Evolutionary conservation across 2,329 filamentous ascomycete species (phyloP).

Genomic region (Cordyceps farinosa): DNA sequence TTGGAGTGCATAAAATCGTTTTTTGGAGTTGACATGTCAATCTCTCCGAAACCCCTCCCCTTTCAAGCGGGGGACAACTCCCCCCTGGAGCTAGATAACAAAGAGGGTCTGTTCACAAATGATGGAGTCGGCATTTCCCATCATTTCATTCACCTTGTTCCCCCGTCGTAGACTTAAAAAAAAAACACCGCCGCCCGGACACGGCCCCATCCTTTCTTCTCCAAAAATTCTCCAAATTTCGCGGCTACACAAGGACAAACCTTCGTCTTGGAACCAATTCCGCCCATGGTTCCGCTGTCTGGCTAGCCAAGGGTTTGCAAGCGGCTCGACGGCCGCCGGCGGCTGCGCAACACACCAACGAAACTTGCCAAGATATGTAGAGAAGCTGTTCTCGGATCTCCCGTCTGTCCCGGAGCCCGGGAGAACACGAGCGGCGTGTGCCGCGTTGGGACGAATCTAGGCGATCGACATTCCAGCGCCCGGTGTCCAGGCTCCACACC

Average conservation of each 20-base stretch:
- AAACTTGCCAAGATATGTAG: neutral
- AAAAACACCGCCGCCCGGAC: too few relatives aligned
- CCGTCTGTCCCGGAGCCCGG: neutral
- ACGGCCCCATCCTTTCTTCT: neutral
- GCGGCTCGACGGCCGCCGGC: neutral
- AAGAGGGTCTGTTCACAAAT: neutral
- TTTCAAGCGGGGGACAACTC: neutral
- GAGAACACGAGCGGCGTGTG: neutral
- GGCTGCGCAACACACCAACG: neutral
- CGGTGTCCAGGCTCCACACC: neutral
- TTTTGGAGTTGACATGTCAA: too few relatives aligned
- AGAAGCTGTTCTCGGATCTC: neutral
- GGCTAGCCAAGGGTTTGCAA: slow-evolving; percentile 8
- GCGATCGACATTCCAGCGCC: slow-evolving; percentile 4
- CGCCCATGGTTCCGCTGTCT: slow-evolving; percentile 1
- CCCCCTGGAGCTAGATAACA: neutral
- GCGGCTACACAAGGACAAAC: slow-evolving; percentile 8
- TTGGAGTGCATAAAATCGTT: neutral
- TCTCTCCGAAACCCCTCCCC: neutral
- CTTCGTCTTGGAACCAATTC: slow-evolving; percentile 6
- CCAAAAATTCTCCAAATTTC: slow-evolving; percentile 11
- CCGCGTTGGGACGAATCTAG: slow-evolving; percentile 3
- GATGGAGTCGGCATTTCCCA: neutral
- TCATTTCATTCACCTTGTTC: neutral
- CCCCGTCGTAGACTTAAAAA: too few relatives aligned